Percentiles rank a stretch among this genome's conserved stretches.
These are phyloP conservation scores for Podospora tetraspora DNA, from an alignment of 495 filamentous ascomycete genomes.

Conservation along the genomic window DNA sequence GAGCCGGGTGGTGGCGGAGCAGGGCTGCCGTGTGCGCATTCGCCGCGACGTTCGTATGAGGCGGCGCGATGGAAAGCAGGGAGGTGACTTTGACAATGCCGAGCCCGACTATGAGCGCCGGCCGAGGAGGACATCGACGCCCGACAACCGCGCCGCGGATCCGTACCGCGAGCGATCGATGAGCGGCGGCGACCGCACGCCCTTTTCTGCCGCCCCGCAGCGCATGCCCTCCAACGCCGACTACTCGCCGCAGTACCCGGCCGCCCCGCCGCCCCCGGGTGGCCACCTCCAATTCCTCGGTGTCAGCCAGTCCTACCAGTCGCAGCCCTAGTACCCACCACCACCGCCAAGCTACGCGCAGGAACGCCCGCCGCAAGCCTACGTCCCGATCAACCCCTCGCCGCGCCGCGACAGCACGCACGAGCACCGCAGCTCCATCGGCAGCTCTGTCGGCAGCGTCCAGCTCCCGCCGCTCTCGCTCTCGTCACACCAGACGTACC, in stretches of 20 bases:
- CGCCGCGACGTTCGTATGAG: constrained; percentile 96
- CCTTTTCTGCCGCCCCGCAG: constrained; percentile 42
- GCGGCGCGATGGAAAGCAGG: constrained; percentile 72
- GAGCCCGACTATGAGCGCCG: constrained; percentile 58
- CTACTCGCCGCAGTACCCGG: constrained; percentile 38
- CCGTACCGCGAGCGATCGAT: constrained; percentile 65
- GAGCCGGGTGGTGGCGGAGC: constrained; percentile 88
- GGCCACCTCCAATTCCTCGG: constrained; percentile 35
- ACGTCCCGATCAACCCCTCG: constrained; percentile 24
- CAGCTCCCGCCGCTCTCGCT: constrained; percentile 18
- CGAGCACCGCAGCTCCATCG: constrained; percentile 14
- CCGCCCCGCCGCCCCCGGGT: constrained; percentile 33
- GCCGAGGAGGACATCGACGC: constrained; percentile 55
- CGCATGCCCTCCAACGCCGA: constrained; percentile 55
- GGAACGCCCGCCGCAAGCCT: constrained; percentile 27
- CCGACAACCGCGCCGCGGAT: constrained; percentile 51
- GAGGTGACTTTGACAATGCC: constrained; percentile 57
- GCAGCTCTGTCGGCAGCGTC: constrained; percentile 6
- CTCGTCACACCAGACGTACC: background rate
- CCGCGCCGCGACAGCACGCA: constrained; percentile 24
- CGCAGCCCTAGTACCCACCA: constrained; percentile 39
- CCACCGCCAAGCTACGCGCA: constrained; percentile 32
- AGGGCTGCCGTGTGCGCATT: constrained; percentile 95
- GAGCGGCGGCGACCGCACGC: constrained; percentile 60
- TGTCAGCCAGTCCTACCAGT: constrained; percentile 29